Evolutionary conservation across 176 grass and related monocot species (phyloP), one percentile per base, ranked within the genome.

Genomic region (Aegilops sharonensis): DNA sequence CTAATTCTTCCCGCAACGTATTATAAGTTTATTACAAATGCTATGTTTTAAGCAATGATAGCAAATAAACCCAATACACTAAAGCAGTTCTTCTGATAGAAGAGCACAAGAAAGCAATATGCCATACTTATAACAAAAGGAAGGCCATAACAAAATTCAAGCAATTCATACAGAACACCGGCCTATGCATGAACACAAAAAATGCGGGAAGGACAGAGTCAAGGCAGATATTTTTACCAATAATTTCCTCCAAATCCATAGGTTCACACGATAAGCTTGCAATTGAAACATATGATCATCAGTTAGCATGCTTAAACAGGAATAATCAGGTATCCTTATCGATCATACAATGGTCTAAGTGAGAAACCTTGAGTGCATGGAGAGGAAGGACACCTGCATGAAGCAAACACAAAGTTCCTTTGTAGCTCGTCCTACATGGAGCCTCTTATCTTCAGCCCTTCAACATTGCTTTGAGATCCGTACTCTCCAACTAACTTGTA

Each of bases 211-310:
- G 64, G 64, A n/a, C 25, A 66, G 27, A 66, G 24, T 2, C 13
- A 67, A 67, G 24, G 63, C 2, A 67, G 42, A 81, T 47, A 20
- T 45, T 50, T 50, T 68, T 81, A 81, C 79, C 42, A 52, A 81
- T 68, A 20, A 81, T 1, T 13, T 8, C 40, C 17, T 31, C 9
- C 17, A 81, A 12, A 32, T 17, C n/a, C 39, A 32, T 48, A 7
- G 42, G 40, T 11, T 50, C 24, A 68, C 13, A 35, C 1, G 17
- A 67, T 52, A 20, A 52, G 5, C 62, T 64, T 68, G 79, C 25
- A 25, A 79, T 5, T 64, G 11, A 78, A 78, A 79, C 11, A 80
- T 65, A 65, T 30, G 23, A 24, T 65, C 50, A 78, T 80, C 64
- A 31, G 2, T 30, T 30, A 66, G 64, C 64, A 66, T 66, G 25